phyloP scores from a whole-genome alignment of 306 rosid species.

The Trifolium dubium region DNA sequence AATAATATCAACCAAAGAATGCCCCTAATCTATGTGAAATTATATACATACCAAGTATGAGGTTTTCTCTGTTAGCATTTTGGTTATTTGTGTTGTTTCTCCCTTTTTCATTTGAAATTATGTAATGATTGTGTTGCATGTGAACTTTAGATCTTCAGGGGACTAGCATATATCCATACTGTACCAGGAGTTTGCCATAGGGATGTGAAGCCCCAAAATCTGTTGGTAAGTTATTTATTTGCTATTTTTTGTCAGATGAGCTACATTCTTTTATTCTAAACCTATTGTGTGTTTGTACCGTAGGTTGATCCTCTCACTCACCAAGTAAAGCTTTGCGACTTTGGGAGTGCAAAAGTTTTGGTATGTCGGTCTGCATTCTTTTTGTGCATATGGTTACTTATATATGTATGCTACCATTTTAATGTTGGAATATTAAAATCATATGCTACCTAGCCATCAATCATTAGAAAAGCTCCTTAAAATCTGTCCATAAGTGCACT shows the following conservation, averaged over 20 bases:
- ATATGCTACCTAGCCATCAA: background rate
- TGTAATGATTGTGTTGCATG: slow-evolving; percentile 35
- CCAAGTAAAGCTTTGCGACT: slow-evolving; percentile 93
- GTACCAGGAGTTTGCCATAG: slow-evolving; percentile 93
- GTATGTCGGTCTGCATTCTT: slow-evolving; percentile 53
- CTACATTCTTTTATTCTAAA: slow-evolving; percentile 17
- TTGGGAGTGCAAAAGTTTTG: slow-evolving; percentile 95
- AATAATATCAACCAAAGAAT: slow-evolving; percentile 82
- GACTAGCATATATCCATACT: slow-evolving; percentile 87
- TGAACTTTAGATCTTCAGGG: slow-evolving; percentile 79
- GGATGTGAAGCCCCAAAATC: slow-evolving; percentile 95
- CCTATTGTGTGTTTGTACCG: slow-evolving; percentile 28
- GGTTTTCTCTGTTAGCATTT: slow-evolving; percentile 1
- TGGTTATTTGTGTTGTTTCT: slow-evolving; percentile 15
- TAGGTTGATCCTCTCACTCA: slow-evolving; percentile 95
- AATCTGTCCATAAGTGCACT: slow-evolving; percentile 24
- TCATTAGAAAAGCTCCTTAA: slow-evolving; percentile 28
- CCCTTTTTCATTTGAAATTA: slow-evolving; percentile 18
- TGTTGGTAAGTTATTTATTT: slow-evolving; percentile 63
- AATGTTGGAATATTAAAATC: background rate
- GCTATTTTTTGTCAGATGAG: slow-evolving; percentile 22
- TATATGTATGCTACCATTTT: background rate
- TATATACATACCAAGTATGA: slow-evolving; percentile 92
- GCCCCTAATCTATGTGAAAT: slow-evolving; percentile 92
- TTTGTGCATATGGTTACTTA: slow-evolving; percentile 11